Percentiles rank a stretch among this genome's conserved stretches.
Conservation (phyloP, 169 alveolate species). For the Ichthyophthirius multifiliis region DNA sequence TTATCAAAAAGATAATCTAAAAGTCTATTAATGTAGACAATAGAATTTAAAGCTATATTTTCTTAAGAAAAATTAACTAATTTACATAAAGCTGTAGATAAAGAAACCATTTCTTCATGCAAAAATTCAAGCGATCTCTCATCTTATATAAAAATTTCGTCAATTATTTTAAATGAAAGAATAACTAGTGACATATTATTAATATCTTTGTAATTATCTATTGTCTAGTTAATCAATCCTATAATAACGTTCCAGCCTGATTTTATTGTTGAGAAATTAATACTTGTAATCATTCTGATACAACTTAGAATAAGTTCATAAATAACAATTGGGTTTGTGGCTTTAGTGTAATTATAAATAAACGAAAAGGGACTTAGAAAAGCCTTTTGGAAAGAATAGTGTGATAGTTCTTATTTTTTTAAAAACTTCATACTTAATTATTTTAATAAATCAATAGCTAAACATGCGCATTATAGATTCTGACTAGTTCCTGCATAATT, state of each 20-base stretch:
- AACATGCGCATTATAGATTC: slow-evolving; percentile 47
- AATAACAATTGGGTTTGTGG: neutral
- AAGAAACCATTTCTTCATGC: neutral
- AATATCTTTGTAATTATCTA: neutral
- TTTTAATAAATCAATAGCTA: slow-evolving; percentile 88
- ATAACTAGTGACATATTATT: neutral
- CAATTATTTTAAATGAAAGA: neutral
- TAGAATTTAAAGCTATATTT: neutral
- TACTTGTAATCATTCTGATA: slow-evolving; percentile 17
- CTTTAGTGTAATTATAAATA: slow-evolving; percentile 10
- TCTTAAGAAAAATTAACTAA: neutral
- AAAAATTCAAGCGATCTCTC: neutral
- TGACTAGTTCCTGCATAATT: slow-evolving; percentile 69
- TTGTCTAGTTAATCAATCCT: neutral
- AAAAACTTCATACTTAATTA: slow-evolving; percentile 85
- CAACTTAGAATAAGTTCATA: slow-evolving; percentile 24
- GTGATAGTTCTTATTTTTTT: slow-evolving; percentile 77
- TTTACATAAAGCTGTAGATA: neutral
- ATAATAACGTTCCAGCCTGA: slow-evolving; percentile 35
- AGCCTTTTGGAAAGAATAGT: slow-evolving; percentile 81
- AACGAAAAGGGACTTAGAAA: slow-evolving; percentile 84
- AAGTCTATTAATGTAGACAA: neutral
- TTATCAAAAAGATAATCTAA: neutral
- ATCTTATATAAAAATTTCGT: neutral
- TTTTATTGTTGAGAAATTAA: slow-evolving; percentile 3